phyloP scores from a whole-genome alignment of 129 eudicot species.

The Solidago caesia region DNA sequence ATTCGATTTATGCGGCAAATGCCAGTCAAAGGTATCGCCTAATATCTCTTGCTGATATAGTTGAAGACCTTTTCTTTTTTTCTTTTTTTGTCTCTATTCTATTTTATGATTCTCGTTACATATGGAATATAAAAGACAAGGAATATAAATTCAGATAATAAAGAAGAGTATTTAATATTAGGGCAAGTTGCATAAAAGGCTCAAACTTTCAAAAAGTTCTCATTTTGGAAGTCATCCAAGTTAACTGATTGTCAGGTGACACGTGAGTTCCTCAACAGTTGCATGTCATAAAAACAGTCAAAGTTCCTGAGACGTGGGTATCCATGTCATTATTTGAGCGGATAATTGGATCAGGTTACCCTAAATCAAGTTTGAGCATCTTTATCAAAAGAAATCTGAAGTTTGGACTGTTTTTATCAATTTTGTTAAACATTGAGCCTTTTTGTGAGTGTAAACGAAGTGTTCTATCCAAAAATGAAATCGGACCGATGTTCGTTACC shows the following conservation, averaged over 20 bases:
- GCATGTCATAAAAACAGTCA: background rate
- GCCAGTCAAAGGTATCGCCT: constrained; percentile 64
- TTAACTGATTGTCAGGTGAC: background rate
- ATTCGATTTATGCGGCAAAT: constrained; percentile 77
- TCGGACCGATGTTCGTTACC: background rate
- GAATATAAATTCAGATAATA: background rate
- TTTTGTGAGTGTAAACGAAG: background rate
- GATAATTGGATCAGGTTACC: background rate
- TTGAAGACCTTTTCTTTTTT: background rate
- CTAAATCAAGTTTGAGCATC: background rate
- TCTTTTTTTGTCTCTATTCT: background rate
- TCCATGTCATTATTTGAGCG: background rate
- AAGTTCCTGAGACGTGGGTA: no score
- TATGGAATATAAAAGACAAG: background rate
- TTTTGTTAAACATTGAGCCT: background rate
- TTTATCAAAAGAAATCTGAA: no score
- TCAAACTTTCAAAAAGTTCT: background rate
- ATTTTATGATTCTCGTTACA: no score
- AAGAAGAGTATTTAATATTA: background rate
- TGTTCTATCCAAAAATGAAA: background rate
- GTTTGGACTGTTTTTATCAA: no score
- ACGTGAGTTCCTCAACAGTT: background rate
- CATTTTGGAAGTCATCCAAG: background rate
- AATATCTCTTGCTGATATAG: background rate
- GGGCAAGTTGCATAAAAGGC: background rate